phyloP scores from a whole-genome alignment of 1,139 yeast genomes.

The Magnusiomyces ingens region DNA sequence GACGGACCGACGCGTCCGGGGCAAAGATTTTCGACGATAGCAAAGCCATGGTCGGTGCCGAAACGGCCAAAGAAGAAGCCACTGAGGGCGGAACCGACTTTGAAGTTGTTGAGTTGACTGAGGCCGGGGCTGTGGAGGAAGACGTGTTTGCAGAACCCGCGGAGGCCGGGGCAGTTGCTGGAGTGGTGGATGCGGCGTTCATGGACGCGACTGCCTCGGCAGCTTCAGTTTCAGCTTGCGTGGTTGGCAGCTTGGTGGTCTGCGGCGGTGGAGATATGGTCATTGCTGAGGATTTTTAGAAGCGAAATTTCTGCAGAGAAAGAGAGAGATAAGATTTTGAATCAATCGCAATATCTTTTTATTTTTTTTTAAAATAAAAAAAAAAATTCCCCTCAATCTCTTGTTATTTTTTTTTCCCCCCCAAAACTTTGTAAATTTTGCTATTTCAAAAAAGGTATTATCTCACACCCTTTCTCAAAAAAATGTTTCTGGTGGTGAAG shows the following conservation, averaged over 20 bases:
- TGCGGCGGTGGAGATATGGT: neutral
- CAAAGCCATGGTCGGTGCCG: neutral
- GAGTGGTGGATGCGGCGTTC: constrained; percentile 5
- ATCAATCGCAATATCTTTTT: neutral
- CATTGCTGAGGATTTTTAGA: neutral
- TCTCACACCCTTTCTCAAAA: too few relatives aligned
- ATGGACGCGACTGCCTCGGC: constrained; percentile 17
- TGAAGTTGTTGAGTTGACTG: constrained; percentile 3
- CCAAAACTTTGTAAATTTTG: neutral
- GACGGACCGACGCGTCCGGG: constrained; percentile 5
- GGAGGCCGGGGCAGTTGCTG: neutral
- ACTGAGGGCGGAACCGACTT: neutral
- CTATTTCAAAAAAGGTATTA: neutral
- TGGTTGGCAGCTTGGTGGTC: neutral
- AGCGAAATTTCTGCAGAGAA: neutral
- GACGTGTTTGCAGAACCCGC: too few relatives aligned
- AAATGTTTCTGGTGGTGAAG: too few relatives aligned
- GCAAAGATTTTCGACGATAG: neutral
- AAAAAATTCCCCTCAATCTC: neutral
- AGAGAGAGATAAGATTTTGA: neutral
- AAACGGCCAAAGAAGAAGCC: neutral
- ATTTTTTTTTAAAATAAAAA: neutral
- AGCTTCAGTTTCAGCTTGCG: constrained; percentile 15
- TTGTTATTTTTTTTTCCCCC: constrained; percentile 2
- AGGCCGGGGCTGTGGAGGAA: too few relatives aligned